Evolutionary conservation across 768 basidiomycete genomes (phyloP), one percentile per base, ranked within the genome.

Genomic region (Rhodocollybia butyracea): DNA sequence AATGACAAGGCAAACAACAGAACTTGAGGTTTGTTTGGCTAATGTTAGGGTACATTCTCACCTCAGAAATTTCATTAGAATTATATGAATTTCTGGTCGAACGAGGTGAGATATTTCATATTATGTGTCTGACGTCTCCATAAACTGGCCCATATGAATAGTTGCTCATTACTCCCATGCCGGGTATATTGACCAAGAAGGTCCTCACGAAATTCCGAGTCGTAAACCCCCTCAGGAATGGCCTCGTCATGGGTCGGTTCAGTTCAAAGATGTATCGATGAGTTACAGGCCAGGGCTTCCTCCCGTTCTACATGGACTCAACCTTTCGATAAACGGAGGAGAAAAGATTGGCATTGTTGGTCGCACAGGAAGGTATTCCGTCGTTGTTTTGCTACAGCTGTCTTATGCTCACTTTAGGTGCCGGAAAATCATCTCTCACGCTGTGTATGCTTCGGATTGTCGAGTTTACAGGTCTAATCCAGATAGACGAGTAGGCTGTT

Each of bases 271-370:
- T 31, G 73, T 86, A 19, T 64, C 68, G 7, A 79, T 87, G 80
- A 72, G 73, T 15, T 91, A 93, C 64, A 73, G 90, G 21, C 78
- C 83, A 0, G 87, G 85, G 4, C 71, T 91, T 12, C 88, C 89
- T 0, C 77, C 80, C 12, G 88, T 91, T 5, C 73, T 92, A 34
- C 83, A 84, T 60, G 82, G 82, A 0, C 71, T 91, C 19, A 78
- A 78, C 5, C 46, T 91, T 60, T 69, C 70, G n/a, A 78, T 91
- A 40, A 67, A 72, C 1, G 80, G 79, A 0, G 84, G 85, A 0
- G 88, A 94, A 69, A 89, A 89, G 72, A 83, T 91, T 51, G 89
- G 88, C 11, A 81, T 91, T 32, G 88, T 91, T 12, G 88, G 88
- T 48, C 65, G 84, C 65, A 75, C 45, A 8, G 46, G 43, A 30